Evolutionary conservation across 176 grass and related monocot species (phyloP).

Genomic region (Ensete glaucum): DNA sequence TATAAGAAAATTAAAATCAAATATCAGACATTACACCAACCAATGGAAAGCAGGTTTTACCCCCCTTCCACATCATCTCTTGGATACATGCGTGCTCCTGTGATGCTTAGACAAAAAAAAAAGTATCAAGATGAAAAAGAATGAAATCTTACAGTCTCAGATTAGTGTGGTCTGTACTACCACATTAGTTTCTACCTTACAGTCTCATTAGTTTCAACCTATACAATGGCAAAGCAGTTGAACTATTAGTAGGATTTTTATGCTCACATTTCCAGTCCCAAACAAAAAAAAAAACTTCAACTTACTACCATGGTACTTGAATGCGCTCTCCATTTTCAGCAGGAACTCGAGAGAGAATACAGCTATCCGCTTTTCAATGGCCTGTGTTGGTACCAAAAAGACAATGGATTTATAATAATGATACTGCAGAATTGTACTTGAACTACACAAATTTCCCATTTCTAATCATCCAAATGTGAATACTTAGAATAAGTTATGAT

Average conservation of each 20-base stretch:
- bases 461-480: too few species aligned
- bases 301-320: conserved; percentile 58
- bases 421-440: background rate
- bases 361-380: conserved; percentile 81
- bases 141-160: conserved; percentile 45
- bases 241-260: background rate
- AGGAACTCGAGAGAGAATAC: conserved; percentile 83
- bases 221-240: conserved; percentile 6
- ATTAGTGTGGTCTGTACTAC: conserved; percentile 56
- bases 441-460: background rate
- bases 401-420: conserved; percentile 13
- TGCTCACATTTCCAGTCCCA: background rate
- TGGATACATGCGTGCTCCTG: conserved; percentile 63
- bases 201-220: conserved; percentile 62
- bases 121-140: background rate
- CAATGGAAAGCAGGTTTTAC: conserved; percentile 82
- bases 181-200: too few species aligned
- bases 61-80: conserved; percentile 85
- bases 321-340: conserved; percentile 83
- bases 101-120: background rate
- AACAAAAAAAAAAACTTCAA: background rate
- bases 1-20: background rate
- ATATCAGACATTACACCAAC: conserved; percentile 23
- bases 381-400: conserved; percentile 28
- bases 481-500: background rate